Base-by-base conservation (phyloP, 164 flowering plant genomes). In the Tetrastigma voinierianum region DNA sequence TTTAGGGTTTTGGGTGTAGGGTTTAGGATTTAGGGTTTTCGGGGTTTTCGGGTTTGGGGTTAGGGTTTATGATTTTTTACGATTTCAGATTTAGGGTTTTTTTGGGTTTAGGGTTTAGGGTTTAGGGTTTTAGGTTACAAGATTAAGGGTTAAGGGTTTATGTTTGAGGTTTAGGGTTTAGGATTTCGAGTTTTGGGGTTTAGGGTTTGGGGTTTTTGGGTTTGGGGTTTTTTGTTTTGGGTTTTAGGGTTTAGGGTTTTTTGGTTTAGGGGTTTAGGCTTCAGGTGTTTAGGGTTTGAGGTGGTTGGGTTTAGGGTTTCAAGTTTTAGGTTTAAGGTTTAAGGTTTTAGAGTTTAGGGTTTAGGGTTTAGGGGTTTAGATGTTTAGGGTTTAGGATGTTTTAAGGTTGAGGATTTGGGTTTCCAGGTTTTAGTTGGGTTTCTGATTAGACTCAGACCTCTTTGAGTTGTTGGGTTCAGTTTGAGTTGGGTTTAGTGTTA, bases 1-100 rank as follows among this genome's bases (percentile, higher is more conserved):
- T 64, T 64, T 64, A 64, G 67, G 67, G 67, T 51, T 64, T 64
- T 40, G 59, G 67, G 67, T 64, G 17, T 25, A n/a, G 66, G 66
- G 54, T 62, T 62, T 62, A 62, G 66, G 56, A 46, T 62, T 64
- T 51, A n/a, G 67, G 67, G 58, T 49, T 64, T 64, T 52, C 32
- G 67, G 67, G 58, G 51, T 64, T 52, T 32, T 57, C 58, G 58
- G 51, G 51, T 64, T 51, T 47, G 67, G 67, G n/a, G 51, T 64
- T 64, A 64, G 67, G 59, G 66, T 63, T 64, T 51, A 64, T 57
- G 67, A 59, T 65, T 65, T 53, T 61, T 61, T 9, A 18, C n/a
- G n/a, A n/a, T n/a, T n/a, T n/a, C n/a, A n/a, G n/a, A n/a, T n/a
- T n/a, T n/a, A n/a, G n/a, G n/a, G n/a, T n/a, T n/a, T n/a, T n/a